A percentile compares a stretch with the other conserved stretches of the same genome.
phyloP scores from a whole-genome alignment of 2,329 filamentous ascomycete species.

The Colletotrichum cereale region DNA sequence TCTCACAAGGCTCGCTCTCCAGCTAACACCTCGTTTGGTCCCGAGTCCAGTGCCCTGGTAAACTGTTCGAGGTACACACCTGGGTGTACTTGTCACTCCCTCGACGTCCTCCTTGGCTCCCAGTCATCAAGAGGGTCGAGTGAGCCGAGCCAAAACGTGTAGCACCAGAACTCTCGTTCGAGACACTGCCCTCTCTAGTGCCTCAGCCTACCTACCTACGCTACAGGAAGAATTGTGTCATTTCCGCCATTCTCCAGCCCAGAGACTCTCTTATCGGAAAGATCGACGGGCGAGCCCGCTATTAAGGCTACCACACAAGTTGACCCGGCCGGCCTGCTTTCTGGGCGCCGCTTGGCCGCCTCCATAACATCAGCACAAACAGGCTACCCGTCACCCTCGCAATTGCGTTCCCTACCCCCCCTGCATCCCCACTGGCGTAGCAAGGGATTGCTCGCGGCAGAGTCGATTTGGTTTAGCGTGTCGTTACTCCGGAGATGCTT shows the following conservation, averaged over 20 bases:
- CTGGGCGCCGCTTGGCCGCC: constrained; percentile 28
- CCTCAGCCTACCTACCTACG: constrained; percentile 5
- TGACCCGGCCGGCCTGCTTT: constrained; percentile 20
- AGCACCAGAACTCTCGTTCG: constrained; percentile 9
- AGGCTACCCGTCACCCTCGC: constrained; percentile 12
- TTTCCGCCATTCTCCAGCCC: constrained; percentile 28
- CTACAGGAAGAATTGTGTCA: constrained; percentile 33
- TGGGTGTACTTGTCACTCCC: not conserved
- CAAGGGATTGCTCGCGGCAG: constrained; percentile 36
- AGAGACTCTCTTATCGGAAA: constrained; percentile 31
- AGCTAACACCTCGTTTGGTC: not conserved
- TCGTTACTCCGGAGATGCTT: constrained; percentile 36
- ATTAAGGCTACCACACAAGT: constrained; percentile 32
- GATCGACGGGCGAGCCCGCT: constrained; percentile 37
- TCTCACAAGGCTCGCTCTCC: not conserved
- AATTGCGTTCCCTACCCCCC: constrained; percentile 16
- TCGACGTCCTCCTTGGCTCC: constrained; percentile 8
- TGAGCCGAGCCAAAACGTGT: constrained; percentile 12
- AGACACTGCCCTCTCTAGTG: constrained; percentile 3
- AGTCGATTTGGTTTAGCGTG: constrained; percentile 36
- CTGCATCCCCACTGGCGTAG: constrained; percentile 27
- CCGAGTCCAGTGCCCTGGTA: not conserved
- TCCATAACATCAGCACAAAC: constrained; percentile 24
- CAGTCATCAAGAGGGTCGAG: not conserved
- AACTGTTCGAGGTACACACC: not conserved